Evolutionary conservation across 192 early-diverging fungal species (phyloP), one percentile per base, ranked within the genome.

Genomic region (Gigaspora rosea): DNA sequence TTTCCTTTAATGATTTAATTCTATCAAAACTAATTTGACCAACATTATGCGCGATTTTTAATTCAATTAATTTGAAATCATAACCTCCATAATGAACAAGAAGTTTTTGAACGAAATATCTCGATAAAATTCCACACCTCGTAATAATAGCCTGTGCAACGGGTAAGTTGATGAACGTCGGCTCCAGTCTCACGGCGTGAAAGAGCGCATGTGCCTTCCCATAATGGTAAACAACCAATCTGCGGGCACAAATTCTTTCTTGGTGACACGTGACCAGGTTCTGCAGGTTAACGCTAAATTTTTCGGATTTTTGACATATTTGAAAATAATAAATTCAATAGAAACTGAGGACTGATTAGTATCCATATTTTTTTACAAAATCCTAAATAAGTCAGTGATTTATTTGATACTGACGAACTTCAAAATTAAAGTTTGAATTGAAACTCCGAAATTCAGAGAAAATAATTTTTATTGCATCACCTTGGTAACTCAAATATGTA

Each of bases 101-200:
- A 12, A 74, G 11, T 22, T 50, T 46, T 62, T 49, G 12, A 1
- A 74, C 61, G 6, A 74, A 74, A 16, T 62, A 74, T 48, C 58
- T 9, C 1, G 57, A 56, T 10, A 72, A 8, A 16, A 56, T 13
- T 8, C 13, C 52, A 16, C 52, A 32, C 10, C 22, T 47, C 16
- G 8, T 10, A 16, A 3, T 41, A 48, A 61, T n/a, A n/a, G 9
- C 3, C 15, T 27, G 8, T 18, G 27, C 15, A 1, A 74, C n/a
- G n/a, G 12, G 3, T 12, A 62, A 2, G 20, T 62, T 36, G 8
- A 61, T 18, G 59, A 61, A 57, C 27, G 57, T 10, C 5, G 54
- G 41, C 4, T 41, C 72, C 2, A 74, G 20, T 59, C 72, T 62
- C 32, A 74, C 58, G 6, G 72, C 72, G 47, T 74, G 58, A 47